Conservation (phyloP, 441 rosid species). For the Erodium moschatum region DNA sequence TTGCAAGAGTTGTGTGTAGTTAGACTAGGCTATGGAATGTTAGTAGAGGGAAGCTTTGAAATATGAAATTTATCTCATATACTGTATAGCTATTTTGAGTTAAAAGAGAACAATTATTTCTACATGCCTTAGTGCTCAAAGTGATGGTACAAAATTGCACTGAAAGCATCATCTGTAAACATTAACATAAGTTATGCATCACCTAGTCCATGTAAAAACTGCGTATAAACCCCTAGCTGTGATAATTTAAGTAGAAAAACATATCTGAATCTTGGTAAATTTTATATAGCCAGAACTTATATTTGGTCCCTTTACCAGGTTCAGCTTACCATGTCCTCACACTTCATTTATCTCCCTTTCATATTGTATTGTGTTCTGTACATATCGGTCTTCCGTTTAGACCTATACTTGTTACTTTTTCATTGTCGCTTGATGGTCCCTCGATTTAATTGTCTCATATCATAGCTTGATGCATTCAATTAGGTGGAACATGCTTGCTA, state of each 20-base stretch:
- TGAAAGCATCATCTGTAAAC: neutral
- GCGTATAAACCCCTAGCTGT: neutral
- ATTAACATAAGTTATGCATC: neutral
- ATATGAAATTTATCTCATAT: too few species aligned
- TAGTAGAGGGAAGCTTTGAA: too few species aligned
- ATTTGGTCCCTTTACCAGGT: neutral
- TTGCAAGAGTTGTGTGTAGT: too few species aligned
- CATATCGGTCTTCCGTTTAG: neutral
- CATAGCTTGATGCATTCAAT: neutral
- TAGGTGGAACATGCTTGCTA: neutral
- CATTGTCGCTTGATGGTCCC: neutral
- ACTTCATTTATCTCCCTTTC: neutral
- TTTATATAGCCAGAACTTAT: neutral
- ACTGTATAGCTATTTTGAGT: too few species aligned
- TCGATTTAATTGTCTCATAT: neutral
- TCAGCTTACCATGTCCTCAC: constrained; percentile 5
- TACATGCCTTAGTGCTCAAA: too few species aligned
- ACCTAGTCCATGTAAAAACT: neutral
- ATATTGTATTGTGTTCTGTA: neutral
- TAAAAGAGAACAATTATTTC: too few species aligned
- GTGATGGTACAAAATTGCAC: neutral
- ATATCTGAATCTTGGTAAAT: neutral
- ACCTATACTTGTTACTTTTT: neutral
- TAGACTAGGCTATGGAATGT: too few species aligned
- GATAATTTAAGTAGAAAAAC: neutral